A percentile compares a stretch with the other conserved stretches of the same genome.
Evolutionary conservation across 2,329 filamentous ascomycete species (phyloP).

Genomic region (Aspergillus ochraceus): DNA sequence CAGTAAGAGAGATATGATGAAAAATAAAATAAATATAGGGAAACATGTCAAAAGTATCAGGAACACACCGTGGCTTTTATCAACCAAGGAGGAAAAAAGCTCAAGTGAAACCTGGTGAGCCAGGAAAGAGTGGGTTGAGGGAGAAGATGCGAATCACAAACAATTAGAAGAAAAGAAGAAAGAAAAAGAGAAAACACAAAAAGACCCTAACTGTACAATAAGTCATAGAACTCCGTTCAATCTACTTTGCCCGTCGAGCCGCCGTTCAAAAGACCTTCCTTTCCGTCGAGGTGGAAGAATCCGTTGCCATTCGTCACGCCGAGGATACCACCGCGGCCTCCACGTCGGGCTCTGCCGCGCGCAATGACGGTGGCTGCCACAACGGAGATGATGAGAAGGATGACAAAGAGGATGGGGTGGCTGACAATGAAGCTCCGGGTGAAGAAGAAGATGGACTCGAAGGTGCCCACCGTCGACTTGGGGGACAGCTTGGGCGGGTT

Average conservation of each 20-base stretch:
- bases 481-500: conserved; percentile 49
- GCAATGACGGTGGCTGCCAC: conserved; percentile 35
- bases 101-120: neutral
- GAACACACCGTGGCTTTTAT: conserved; percentile 17
- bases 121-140: neutral
- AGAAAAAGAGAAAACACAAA: conserved; percentile 25
- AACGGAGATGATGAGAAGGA: conserved; percentile 38
- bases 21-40: neutral
- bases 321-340: conserved; percentile 35
- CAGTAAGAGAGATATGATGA: neutral
- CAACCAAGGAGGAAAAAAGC: conserved; percentile 8
- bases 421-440: conserved; percentile 43
- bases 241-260: conserved; percentile 49
- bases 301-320: conserved; percentile 34
- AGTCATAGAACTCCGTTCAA: conserved; percentile 29
- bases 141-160: conserved; percentile 8
- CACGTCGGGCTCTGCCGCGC: conserved; percentile 32
- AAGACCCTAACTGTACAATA: conserved; percentile 37
- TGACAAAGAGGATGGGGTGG: conserved; percentile 46
- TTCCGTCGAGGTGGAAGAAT: conserved; percentile 51
- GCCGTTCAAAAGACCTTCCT: conserved; percentile 47
- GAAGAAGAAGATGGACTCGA: conserved; percentile 49
- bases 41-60: neutral
- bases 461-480: conserved; percentile 50
- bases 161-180: conserved; percentile 13